Evolutionary conservation across 2,329 filamentous ascomycete species (phyloP).

Genomic region (Arthroderma sp.): DNA sequence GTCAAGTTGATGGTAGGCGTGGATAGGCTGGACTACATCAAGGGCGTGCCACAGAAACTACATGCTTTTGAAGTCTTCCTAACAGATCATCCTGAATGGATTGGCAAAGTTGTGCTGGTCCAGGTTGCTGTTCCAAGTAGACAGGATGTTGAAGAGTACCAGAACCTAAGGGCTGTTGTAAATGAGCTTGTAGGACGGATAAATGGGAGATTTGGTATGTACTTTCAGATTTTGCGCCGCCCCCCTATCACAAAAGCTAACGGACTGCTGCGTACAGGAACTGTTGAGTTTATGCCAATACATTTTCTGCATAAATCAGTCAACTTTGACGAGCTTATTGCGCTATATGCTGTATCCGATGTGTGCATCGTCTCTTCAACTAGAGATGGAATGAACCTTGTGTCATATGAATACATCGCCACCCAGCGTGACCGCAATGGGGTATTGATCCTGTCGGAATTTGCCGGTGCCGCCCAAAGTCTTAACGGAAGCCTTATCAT

Average conservation of each 20-base stretch:
- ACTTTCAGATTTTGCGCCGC: background rate
- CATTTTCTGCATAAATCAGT: slow-evolving; percentile 97
- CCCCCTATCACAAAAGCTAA: slow-evolving; percentile 1
- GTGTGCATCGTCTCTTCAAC: slow-evolving; percentile 87
- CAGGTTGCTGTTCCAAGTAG: slow-evolving; percentile 91
- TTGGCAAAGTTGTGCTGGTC: slow-evolving; percentile 90
- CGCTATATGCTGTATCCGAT: slow-evolving; percentile 83
- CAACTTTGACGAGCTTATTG: slow-evolving; percentile 85
- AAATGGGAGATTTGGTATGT: slow-evolving; percentile 75
- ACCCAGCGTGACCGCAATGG: slow-evolving; percentile 83
- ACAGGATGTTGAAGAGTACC: slow-evolving; percentile 95
- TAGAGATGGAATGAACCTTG: slow-evolving; percentile 98
- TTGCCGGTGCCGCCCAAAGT: slow-evolving; percentile 88
- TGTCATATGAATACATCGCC: slow-evolving; percentile 96
- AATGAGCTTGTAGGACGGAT: slow-evolving; percentile 95
- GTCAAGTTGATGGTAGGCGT: slow-evolving; percentile 96
- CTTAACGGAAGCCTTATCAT: slow-evolving; percentile 88
- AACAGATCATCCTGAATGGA: slow-evolving; percentile 94
- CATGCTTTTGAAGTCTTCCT: slow-evolving; percentile 95
- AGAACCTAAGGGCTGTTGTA: slow-evolving; percentile 86
- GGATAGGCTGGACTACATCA: slow-evolving; percentile 96
- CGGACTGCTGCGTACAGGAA: slow-evolving; percentile 40
- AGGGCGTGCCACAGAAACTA: slow-evolving; percentile 93
- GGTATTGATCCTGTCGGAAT: slow-evolving; percentile 89
- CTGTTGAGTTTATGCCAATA: slow-evolving; percentile 96